A percentile compares a stretch with the other conserved stretches of the same genome.
These are phyloP conservation scores for Yarrowia sp. DNA, from an alignment of 805 yeast genomes.

Conservation along the genomic window DNA sequence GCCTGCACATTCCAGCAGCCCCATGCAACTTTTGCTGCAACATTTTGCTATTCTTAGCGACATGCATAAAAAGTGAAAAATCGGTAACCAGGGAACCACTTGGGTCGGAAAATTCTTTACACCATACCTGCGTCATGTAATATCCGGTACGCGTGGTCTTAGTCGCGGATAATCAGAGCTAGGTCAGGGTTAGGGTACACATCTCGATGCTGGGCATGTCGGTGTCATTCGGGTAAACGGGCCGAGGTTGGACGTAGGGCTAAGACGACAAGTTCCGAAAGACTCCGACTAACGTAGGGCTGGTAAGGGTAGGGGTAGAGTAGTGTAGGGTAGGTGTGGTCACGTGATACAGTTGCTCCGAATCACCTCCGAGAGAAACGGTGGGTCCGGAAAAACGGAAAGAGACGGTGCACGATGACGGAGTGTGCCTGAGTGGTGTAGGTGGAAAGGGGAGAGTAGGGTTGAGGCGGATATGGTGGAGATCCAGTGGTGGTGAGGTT, in stretches of 20 bases:
- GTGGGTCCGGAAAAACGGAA: not conserved
- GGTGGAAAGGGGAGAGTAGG: too few relatives aligned
- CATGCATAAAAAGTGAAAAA: not conserved
- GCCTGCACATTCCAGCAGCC: not conserved
- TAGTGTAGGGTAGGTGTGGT: not conserved
- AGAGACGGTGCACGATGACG: too few relatives aligned
- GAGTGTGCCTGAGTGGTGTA: too few relatives aligned
- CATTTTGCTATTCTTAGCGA: not conserved
- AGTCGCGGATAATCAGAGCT: not conserved
- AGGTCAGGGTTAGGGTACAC: not conserved
- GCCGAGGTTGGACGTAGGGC: not conserved
- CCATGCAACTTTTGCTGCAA: not conserved
- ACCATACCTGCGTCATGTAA: not conserved
- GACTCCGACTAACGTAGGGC: not conserved
- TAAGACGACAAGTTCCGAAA: not conserved
- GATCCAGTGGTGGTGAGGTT: too few relatives aligned
- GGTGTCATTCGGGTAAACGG: not conserved
- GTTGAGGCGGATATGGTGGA: too few relatives aligned
- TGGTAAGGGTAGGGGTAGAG: not conserved
- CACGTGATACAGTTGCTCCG: constrained; percentile 16
- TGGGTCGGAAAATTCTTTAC: constrained; percentile 5
- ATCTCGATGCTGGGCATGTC: too few relatives aligned
- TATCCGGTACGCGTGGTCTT: not conserved
- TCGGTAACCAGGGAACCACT: not conserved
- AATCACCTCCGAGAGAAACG: not conserved